These are phyloP conservation scores for Ogataea haglerorum DNA, from an alignment of 805 yeast genomes.

Conservation along the genomic window DNA sequence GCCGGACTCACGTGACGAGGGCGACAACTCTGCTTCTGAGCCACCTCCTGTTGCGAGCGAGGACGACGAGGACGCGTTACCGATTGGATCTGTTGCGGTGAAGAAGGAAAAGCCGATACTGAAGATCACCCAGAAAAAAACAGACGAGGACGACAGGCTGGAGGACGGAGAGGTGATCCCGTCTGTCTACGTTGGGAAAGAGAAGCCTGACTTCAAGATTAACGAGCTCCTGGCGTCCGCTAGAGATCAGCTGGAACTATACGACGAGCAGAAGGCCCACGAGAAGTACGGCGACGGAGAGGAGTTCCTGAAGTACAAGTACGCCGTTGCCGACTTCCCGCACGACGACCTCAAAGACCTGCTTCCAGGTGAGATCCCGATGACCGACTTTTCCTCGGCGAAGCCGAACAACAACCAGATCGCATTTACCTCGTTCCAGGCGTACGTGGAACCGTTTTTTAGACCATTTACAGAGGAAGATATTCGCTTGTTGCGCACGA, in stretches of 20 bases:
- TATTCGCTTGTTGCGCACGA: constrained; percentile 62
- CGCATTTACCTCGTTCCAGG: constrained; percentile 81
- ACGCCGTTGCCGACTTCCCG: constrained; percentile 91
- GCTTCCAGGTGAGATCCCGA: constrained; percentile 87
- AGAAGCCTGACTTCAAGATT: constrained; percentile 18
- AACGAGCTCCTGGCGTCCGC: constrained; percentile 22
- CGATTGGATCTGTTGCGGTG: neutral
- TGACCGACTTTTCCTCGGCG: constrained; percentile 76
- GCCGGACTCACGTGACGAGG: constrained; percentile 11
- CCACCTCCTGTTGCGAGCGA: neutral
- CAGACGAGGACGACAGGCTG: constrained; percentile 1
- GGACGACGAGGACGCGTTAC: constrained; percentile 6
- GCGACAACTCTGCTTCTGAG: constrained; percentile 17
- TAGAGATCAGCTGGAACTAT: constrained; percentile 21
- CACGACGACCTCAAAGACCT: constrained; percentile 66
- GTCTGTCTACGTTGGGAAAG: constrained; percentile 36
- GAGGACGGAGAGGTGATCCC: constrained; percentile 31
- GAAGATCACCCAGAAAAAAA: neutral
- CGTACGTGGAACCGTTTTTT: constrained; percentile 82
- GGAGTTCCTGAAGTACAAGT: constrained; percentile 69
- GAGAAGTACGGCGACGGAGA: constrained; percentile 50
- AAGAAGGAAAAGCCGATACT: constrained; percentile 4
- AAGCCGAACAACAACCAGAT: constrained; percentile 87
- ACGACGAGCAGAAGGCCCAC: constrained; percentile 50
- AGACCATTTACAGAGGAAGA: constrained; percentile 80